A percentile compares a stretch with the other conserved stretches of the same genome.
Evolutionary conservation across 495 filamentous ascomycete species (phyloP).

Genomic region (Sabuloglossum arenarium): DNA sequence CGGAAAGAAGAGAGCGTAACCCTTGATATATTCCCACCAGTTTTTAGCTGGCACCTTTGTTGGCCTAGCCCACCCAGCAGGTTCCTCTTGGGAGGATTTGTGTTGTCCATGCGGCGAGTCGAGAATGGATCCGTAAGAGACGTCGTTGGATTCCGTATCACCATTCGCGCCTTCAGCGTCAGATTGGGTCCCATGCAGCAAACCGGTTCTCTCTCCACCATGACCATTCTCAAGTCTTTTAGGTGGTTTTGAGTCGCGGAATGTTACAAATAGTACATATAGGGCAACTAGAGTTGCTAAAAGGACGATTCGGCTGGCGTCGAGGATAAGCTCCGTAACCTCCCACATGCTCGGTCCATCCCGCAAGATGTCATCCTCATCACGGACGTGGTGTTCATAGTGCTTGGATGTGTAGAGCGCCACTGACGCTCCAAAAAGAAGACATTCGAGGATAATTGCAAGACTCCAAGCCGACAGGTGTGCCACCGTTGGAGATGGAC

Average conservation of each 20-base stretch:
- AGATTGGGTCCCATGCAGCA: conserved; percentile 16
- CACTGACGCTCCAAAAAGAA: conserved; percentile 43
- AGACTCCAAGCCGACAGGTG: conserved; percentile 58
- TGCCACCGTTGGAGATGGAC: conserved; percentile 46
- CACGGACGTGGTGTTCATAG: conserved; percentile 29
- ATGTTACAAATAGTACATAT: conserved; percentile 33
- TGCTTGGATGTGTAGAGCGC: conserved; percentile 30
- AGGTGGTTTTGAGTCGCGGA: conserved; percentile 13
- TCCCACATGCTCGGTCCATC: conserved; percentile 30
- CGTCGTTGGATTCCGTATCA: conserved; percentile 5
- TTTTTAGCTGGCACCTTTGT: conserved; percentile 43
- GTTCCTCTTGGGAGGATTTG: conserved; percentile 14
- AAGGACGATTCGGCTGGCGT: conserved; percentile 36
- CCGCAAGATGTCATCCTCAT: conserved; percentile 9
- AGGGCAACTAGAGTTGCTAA: conserved; percentile 34
- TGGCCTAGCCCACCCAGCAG: conserved; percentile 42
- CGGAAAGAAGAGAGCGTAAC: conserved; percentile 77
- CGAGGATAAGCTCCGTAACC: conserved; percentile 33
- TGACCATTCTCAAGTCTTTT: conserved; percentile 15
- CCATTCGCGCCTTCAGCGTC: conserved; percentile 16
- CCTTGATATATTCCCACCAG: conserved; percentile 80
- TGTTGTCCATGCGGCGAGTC: conserved; percentile 19
- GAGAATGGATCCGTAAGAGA: conserved; percentile 26
- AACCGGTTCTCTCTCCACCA: conserved; percentile 33
- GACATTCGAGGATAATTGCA: conserved; percentile 41